Base-by-base conservation (phyloP, 2,329 filamentous ascomycete species). In the Hymenoscyphus fructigenus region DNA sequence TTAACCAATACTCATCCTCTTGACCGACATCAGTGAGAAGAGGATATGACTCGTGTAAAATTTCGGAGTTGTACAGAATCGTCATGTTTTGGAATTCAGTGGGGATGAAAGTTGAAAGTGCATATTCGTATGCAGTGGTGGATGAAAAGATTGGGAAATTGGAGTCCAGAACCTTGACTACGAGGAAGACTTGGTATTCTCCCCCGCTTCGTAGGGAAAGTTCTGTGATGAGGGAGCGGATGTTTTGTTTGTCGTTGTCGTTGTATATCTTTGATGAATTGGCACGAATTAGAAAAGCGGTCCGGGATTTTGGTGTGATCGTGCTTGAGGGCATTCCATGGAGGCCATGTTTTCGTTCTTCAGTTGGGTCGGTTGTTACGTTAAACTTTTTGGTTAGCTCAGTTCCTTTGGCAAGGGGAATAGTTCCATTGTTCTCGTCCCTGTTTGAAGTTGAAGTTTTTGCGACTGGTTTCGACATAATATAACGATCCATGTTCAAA, bases 121-220 rank as follows among this genome's bases (percentile, higher is more conserved):
- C 85, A 17, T 84, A 82, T 70, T 92, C 85, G 65, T 92, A 91
- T 0, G 88, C 89, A 36, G 85, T 83, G 20, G 90, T 86, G 90
- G 91, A 96, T 70, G 96, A 92, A 56, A 90, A 91, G 53, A 88
- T 79, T 72, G 91, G 86, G 70, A 90, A 85, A 75, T 96, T 90
- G 70, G 90, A 85, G 76, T 96, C 90, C 72, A 91, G 92, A 69
- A 96, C 91, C 70, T 96, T 92, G 47, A 96, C 84, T 41, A 96
- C 81, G 74, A 97, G 92, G 76, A 95, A 91, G 2, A 96, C 83
- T 4, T 85, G 84, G 72, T 95, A 96, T 75, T 96, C 91, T 57
- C 90, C 91, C 36, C 92, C 91, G 0, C 91, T 93, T 63, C 86
- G 82, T 59, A 97, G 80, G 7, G 88, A 87, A 10, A 96, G 81